Conservation (phyloP, 2,329 filamentous ascomycete genomes). For the Tolypocladium pustulatum region DNA sequence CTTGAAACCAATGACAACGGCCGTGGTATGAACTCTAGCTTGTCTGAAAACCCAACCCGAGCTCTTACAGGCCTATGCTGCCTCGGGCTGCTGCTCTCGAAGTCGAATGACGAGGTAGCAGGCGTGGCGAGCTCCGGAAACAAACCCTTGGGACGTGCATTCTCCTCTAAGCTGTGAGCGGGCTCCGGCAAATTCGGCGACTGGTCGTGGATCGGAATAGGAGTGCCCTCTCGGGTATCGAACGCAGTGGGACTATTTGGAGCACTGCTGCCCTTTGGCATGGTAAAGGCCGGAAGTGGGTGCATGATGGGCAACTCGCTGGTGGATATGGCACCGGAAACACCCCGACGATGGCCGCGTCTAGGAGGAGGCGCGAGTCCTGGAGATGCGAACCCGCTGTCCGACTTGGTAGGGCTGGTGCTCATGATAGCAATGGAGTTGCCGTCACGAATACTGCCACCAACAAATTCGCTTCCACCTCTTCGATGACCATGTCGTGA, state of each 20-base stretch:
- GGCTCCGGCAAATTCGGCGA: conserved; percentile 4
- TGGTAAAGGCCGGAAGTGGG: conserved; percentile 39
- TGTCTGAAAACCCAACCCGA: conserved; percentile 75
- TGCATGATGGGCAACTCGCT: conserved; percentile 70
- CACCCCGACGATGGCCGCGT: conserved; percentile 58
- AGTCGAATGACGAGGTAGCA: conserved; percentile 3
- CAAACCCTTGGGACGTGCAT: not conserved
- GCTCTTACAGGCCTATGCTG: conserved; percentile 35
- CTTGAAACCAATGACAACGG: conserved; percentile 77
- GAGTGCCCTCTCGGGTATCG: conserved; percentile 12
- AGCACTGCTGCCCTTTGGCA: conserved; percentile 49
- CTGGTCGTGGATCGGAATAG: conserved; percentile 11
- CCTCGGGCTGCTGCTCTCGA: conserved; percentile 8
- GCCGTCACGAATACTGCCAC: conserved; percentile 53
- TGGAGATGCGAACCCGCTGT: conserved; percentile 47
- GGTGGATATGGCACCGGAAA: conserved; percentile 71
- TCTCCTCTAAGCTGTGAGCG: not conserved
- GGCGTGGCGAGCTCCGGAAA: not conserved
- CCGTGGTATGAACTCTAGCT: conserved; percentile 70
- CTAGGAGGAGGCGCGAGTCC: conserved; percentile 38
- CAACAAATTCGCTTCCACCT: conserved; percentile 79
- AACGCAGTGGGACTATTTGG: conserved; percentile 49
- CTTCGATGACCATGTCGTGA: conserved; percentile 65
- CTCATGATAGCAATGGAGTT: conserved; percentile 52
- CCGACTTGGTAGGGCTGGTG: conserved; percentile 57